Base-by-base conservation (phyloP, 495 filamentous ascomycete species). In the Lasiosphaeriaceae sp. region DNA sequence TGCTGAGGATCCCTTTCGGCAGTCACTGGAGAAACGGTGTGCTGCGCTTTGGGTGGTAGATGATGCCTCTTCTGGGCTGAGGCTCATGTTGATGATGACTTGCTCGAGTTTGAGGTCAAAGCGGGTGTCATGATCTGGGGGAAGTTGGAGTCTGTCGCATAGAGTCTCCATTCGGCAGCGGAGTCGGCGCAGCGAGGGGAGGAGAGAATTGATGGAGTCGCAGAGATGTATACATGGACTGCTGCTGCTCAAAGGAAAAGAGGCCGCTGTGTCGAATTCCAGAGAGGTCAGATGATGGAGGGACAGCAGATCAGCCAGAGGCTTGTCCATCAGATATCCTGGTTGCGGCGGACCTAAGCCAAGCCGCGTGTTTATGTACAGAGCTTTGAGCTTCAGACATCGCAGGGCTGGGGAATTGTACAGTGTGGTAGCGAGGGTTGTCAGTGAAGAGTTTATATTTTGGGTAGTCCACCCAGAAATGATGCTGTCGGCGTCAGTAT, bases 31-130 rank as follows among this genome's bases (percentile, higher is more conserved):
- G n/a, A 26, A 56, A 34, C 34, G 21, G 1, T n/a, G 19, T 1
- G 47, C 3, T 26, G 26, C 29, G 11, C 31, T 45, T 12, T 44
- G 31, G 0, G 46, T 14, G 2, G 34, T 56, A 16, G 21, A 4
- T 29, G 21, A 11, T 1, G 49, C 46, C 2, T 2, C 11, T 11
- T 26, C 19, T 34, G 22, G 8, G 1, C 31, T 29, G 45, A 54
- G n/a, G 34, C 43, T 43, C 2, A 54, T 7, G 11, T 54, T 49
- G 17, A 59, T 11, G 34, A 54, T 49, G 44, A 59, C 20, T 37
- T 59, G 35, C 24, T 59, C 45, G 45, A 59, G 43, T n/a, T n/a
- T n/a, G n/a, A n/a, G n/a, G n/a, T n/a, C n/a, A 11, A 43, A 23
- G 14, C 34, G 19, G 5, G 34, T 29, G 11, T 49, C 16, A 9